A percentile compares a stretch with the other conserved stretches of the same genome.
phyloP scores from a whole-genome alignment of 73 alveolate genomes.

The Tetrahymena elliotti region DNA sequence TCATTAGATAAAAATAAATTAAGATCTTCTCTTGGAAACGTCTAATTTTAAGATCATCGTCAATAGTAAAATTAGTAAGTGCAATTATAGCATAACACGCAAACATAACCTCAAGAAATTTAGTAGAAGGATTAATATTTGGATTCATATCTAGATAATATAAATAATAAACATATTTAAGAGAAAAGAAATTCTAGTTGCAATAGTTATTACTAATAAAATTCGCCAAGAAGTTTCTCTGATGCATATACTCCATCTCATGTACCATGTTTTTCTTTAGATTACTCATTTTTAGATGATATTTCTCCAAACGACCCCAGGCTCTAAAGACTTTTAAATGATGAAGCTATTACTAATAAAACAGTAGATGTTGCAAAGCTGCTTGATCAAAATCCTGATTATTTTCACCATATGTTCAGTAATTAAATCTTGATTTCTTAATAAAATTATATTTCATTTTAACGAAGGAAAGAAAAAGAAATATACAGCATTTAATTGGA shows the following conservation, averaged over 20 bases:
- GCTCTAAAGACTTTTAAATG: neutral
- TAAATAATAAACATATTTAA: neutral
- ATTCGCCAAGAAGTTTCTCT: neutral
- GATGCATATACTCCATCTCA: neutral
- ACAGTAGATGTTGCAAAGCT: neutral
- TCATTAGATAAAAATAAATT: neutral
- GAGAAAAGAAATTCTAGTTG: neutral
- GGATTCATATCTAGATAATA: neutral
- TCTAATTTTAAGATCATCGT: neutral
- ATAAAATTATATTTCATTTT: no score
- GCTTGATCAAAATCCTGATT: neutral
- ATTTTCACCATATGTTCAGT: neutral
- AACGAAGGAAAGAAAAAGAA: no score
- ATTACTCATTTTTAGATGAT: neutral
- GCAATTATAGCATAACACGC: neutral
- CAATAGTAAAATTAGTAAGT: neutral
- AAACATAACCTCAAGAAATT: neutral
- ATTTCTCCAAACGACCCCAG: neutral
- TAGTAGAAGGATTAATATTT: neutral
- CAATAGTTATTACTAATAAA: neutral
- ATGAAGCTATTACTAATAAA: neutral
- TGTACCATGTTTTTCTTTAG: neutral
- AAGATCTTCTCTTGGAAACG: neutral
- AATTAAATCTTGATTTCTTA: neutral
- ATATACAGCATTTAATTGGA: no score